Conservation (phyloP, 1,284 basidiomycete species). For the Amylostereum areolatum region DNA sequence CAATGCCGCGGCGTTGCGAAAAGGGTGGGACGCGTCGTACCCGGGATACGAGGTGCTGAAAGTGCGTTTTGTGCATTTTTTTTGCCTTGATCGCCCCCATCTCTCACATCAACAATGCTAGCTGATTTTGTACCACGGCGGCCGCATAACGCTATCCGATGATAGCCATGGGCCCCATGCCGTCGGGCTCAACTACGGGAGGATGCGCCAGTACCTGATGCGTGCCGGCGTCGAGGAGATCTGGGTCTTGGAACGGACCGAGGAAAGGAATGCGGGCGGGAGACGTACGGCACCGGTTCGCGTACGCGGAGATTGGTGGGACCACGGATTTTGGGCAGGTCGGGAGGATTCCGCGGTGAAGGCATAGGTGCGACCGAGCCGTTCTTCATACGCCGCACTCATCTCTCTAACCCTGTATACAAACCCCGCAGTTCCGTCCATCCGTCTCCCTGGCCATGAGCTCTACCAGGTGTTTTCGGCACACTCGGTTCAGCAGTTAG, state of each 20-base stretch:
- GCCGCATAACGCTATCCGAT: conserved; percentile 85
- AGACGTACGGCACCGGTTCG: conserved; percentile 38
- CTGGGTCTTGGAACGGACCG: conserved; percentile 52
- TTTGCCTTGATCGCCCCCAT: neutral
- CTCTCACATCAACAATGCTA: conserved; percentile 23
- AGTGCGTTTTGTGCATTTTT: conserved; percentile 38
- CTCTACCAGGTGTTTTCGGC: no score
- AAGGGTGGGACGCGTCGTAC: conserved; percentile 85
- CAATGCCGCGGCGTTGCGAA: conserved; percentile 89
- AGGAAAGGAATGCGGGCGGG: conserved; percentile 34
- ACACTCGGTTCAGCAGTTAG: no score
- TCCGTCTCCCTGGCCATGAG: no score
- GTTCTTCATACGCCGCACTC: neutral
- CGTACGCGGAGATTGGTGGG: conserved; percentile 47
- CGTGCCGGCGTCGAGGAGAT: conserved; percentile 56
- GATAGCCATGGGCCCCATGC: conserved; percentile 90
- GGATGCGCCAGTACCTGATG: conserved; percentile 65
- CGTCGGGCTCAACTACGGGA: conserved; percentile 84
- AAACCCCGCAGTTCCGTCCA: no score
- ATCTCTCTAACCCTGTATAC: no score
- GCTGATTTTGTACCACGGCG: conserved; percentile 64
- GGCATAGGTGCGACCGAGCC: neutral
- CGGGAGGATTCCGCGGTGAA: conserved; percentile 1
- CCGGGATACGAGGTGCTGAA: conserved; percentile 74
- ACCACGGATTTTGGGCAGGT: conserved; percentile 49